phyloP scores from a whole-genome alignment of 495 filamentous ascomycete genomes.

The Penicillium pancosmium region DNA sequence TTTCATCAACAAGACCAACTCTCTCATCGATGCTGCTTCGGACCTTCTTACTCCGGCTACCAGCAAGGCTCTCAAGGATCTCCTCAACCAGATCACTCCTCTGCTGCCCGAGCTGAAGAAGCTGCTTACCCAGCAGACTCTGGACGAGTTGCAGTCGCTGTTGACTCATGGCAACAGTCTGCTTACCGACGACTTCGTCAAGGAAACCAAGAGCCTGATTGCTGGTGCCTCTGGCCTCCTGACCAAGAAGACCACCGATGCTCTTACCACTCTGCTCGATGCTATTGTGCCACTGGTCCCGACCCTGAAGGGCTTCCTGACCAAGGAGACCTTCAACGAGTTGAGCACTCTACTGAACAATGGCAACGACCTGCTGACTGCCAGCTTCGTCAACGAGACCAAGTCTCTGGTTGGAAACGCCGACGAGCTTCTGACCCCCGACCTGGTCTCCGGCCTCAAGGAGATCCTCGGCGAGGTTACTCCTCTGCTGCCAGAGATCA shows the following conservation, averaged over 20 bases:
- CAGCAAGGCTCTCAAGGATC: constrained; percentile 29
- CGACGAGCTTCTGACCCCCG: constrained; percentile 40
- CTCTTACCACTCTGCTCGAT: constrained; percentile 30
- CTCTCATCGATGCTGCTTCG: constrained; percentile 21
- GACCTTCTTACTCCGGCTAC: constrained; percentile 22
- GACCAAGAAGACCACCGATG: constrained; percentile 38
- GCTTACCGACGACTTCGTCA: constrained; percentile 40
- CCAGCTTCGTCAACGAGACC: constrained; percentile 38
- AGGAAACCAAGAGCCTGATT: constrained; percentile 34
- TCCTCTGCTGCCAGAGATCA: constrained; percentile 34
- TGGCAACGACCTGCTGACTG: constrained; percentile 40
- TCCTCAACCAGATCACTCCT: constrained; percentile 38
- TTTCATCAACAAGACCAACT: constrained; percentile 28
- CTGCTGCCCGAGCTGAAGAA: constrained; percentile 41
- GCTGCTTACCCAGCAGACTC: constrained; percentile 42
- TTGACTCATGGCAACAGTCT: constrained; percentile 42
- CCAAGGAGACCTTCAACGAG: constrained; percentile 35
- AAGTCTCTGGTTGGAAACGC: constrained; percentile 39
- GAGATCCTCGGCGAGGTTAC: constrained; percentile 36
- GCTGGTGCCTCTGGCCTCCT: constrained; percentile 21
- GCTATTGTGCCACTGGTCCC: constrained; percentile 10
- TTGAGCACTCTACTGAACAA: constrained; percentile 41
- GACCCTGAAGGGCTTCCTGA: constrained; percentile 32
- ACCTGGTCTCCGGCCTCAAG: constrained; percentile 41
- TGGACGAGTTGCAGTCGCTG: constrained; percentile 39